Base-by-base conservation (phyloP, 495 filamentous ascomycete species). In the Parathielavia hyrcaniae region DNA sequence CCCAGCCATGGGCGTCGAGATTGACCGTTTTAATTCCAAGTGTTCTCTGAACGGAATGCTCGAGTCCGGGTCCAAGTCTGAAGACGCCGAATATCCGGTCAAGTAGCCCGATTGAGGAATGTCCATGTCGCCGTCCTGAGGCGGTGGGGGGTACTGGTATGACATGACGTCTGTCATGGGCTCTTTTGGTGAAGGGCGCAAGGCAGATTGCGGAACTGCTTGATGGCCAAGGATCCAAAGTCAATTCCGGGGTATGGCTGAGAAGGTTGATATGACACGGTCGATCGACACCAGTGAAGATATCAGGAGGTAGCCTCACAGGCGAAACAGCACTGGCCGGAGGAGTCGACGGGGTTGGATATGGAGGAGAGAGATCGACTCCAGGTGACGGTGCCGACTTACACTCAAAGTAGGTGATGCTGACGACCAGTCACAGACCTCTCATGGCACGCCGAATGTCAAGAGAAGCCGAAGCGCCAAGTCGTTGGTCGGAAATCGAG, bases 1-100 rank as follows among this genome's bases (percentile, higher is more conserved):
- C 60, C 84, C 81, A 61, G 85, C 81, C 73, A 80, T 86, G 63
- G 86, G 81, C 61, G 82, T 86, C 62, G 87, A 86, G 61, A 81
- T 73, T 58, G 84, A 82, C 61, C 80, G 77, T 71, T 84, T 83
- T 61, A 89, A 60, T 69, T 75, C 69, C 43, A 68, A 69, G 60
- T 71, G 72, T 50, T 72, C 67, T 50, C 66, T 62, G n/a, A 57
- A 55, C 10, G 64, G 51, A n/a, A 64, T 58, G 48, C 58, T 61
- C 59, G 75, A 57, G 58, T 73, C 66, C 41, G 64, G 71, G 51
- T 74, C 70, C 61, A 69, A 64, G 64, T 61, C 60, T 61, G 71
- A 73, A 59, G 69, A 66, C 52, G 70, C 58, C 66, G 69, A 60
- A 69, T 74, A 75, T 56, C 66, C 63, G 59, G 65, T 61, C 68